Percentiles rank a stretch among this genome's conserved stretches.
Conservation (phyloP, 306 rosid species). For the Quercus robur region DNA sequence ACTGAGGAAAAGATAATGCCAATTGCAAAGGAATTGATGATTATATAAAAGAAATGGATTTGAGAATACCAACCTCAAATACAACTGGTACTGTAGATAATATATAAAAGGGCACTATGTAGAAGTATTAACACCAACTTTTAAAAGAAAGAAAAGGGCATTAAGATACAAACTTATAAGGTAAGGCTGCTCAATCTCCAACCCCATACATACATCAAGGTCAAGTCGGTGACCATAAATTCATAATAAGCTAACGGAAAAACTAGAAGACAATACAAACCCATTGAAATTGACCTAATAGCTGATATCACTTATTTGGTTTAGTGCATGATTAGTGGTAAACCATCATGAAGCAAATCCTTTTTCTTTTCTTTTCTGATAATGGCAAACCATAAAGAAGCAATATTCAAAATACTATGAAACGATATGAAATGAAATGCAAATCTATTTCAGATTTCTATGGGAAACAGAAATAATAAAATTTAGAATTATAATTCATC, state of each 20-base stretch:
- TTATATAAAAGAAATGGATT: neutral
- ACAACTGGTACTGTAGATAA: neutral
- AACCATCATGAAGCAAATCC: neutral
- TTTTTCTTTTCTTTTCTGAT: too few relatives aligned
- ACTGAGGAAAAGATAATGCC: neutral
- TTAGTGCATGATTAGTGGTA: neutral
- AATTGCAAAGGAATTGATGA: neutral
- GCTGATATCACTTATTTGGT: neutral
- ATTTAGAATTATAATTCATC: conserved; percentile 11
- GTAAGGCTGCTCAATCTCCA: neutral
- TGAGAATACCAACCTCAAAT: neutral
- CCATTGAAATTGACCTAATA: neutral
- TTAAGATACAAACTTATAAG: neutral
- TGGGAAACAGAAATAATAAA: neutral
- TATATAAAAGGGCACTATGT: neutral
- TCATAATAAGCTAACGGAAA: neutral
- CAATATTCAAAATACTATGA: neutral
- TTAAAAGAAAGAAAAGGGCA: neutral
- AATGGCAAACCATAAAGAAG: neutral
- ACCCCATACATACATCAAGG: neutral
- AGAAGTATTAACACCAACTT: neutral
- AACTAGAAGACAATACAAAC: neutral
- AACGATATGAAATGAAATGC: neutral
- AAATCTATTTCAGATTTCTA: neutral
- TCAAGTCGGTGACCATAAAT: neutral